Conservation (phyloP, 2,329 filamentous ascomycete species). For the Sordariomycetes sp. region DNA sequence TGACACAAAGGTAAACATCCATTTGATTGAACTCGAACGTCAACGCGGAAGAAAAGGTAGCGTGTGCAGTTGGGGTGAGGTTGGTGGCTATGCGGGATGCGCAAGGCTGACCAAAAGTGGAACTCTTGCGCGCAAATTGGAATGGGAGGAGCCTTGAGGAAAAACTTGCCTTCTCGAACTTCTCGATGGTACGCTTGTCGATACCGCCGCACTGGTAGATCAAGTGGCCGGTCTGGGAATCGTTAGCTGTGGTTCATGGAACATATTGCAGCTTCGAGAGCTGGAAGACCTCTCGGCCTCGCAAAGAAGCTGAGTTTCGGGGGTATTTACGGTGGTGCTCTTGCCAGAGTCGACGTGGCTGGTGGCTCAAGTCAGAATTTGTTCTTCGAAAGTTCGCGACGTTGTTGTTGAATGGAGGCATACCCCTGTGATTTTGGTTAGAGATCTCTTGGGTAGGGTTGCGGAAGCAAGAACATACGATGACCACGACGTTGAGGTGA, state of each 20-base stretch:
- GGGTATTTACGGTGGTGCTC: slow-evolving; percentile 79
- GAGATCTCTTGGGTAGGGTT: slow-evolving; percentile 3
- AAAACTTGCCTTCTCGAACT: slow-evolving; percentile 96
- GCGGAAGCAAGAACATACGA: slow-evolving; percentile 39
- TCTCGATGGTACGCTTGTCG: slow-evolving; percentile 99
- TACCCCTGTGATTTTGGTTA: slow-evolving; percentile 16
- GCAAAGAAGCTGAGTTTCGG: slow-evolving; percentile 1
- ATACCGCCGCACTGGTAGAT: slow-evolving; percentile 99
- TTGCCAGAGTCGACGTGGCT: slow-evolving; percentile 99
- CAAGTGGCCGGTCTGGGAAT: slow-evolving; percentile 64
- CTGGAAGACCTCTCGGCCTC: slow-evolving; percentile 6
- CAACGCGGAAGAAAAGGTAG: too few species aligned
- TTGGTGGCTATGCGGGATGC: neutral
- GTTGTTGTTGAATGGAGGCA: slow-evolving; percentile 4
- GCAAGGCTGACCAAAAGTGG: neutral
- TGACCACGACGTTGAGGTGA: slow-evolving; percentile 98
- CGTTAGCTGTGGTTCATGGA: slow-evolving; percentile 5
- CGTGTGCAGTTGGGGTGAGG: too few species aligned
- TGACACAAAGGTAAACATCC: too few species aligned
- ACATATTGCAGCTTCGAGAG: too few species aligned
- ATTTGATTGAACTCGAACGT: too few species aligned
- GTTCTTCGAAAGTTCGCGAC: too few species aligned
- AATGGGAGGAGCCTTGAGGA: too few species aligned
- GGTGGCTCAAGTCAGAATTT: slow-evolving; percentile 11
- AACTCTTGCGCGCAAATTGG: too few species aligned